Evolutionary conservation across 108 stramenopile species (phyloP).

Genomic region (Cyclotella baltica): DNA sequence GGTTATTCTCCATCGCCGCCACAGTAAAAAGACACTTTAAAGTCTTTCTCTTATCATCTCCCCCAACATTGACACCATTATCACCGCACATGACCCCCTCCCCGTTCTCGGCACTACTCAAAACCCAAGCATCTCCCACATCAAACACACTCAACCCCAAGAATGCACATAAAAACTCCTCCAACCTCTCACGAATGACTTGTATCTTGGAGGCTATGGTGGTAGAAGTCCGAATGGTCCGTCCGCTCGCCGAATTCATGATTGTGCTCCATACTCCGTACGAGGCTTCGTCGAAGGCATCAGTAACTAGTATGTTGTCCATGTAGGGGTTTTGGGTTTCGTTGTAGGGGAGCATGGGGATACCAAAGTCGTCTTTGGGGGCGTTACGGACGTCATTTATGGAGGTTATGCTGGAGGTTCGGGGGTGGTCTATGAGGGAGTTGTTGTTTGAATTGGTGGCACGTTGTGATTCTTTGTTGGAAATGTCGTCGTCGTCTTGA

Average conservation of each 20-base stretch:
- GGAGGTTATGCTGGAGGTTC: constrained; percentile 12
- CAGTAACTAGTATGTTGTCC: constrained; percentile 21
- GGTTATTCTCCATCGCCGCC: constrained; percentile 62
- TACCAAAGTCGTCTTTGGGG: constrained; percentile 84
- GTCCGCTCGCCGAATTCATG: constrained; percentile 65
- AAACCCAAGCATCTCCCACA: constrained; percentile 92
- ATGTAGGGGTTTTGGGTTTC: constrained; percentile 5
- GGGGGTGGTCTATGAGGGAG: neutral
- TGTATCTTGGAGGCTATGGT: constrained; percentile 40
- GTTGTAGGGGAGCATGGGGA: constrained; percentile 74
- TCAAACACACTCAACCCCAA: constrained; percentile 96
- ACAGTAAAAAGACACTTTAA: constrained; percentile 68
- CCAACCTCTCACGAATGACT: constrained; percentile 70
- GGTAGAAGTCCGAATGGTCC: constrained; percentile 34
- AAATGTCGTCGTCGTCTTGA: constrained; percentile 56
- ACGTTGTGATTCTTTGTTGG: neutral
- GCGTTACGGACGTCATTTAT: constrained; percentile 69
- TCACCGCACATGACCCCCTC: neutral
- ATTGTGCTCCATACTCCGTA: constrained; percentile 91
- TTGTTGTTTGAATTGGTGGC: neutral
- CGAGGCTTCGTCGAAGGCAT: constrained; percentile 87
- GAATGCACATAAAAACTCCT: constrained; percentile 93
- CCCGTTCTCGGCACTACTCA: constrained; percentile 19
- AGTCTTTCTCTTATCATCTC: neutral
- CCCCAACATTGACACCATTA: neutral